Conservation (phyloP, 2,329 filamentous ascomycete genomes). For the Aspergillus neoniger region DNA sequence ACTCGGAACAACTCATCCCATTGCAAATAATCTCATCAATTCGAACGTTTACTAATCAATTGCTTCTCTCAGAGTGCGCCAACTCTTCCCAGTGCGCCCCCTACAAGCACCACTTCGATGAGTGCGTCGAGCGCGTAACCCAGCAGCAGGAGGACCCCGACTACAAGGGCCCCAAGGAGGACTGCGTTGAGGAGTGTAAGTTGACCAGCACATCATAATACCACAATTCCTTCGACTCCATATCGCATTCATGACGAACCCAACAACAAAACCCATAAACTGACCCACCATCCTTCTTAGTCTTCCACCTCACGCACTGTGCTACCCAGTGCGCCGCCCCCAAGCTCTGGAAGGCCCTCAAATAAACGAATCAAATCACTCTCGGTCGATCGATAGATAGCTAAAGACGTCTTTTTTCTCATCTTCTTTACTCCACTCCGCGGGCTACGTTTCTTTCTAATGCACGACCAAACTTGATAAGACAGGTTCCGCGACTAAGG, state of each 20-base stretch:
- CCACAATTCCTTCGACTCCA: too few relatives aligned
- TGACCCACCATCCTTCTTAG: constrained; percentile 51
- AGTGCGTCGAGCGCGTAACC: constrained; percentile 94
- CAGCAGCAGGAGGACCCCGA: constrained; percentile 66
- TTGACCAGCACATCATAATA: constrained; percentile 27
- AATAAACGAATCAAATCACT: constrained; percentile 64
- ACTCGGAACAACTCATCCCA: background rate
- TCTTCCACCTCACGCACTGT: constrained; percentile 99
- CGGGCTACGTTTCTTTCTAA: too few relatives aligned
- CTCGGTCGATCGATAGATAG: too few relatives aligned
- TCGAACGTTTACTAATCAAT: background rate
- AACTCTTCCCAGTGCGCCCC: constrained; percentile 81
- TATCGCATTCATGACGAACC: background rate
- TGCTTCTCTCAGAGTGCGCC: constrained; percentile 70
- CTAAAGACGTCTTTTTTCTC: constrained; percentile 6
- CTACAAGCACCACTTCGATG: constrained; percentile 96
- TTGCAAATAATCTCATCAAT: background rate
- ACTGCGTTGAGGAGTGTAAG: constrained; percentile 99
- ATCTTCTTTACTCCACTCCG: constrained; percentile 8
- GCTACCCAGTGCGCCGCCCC: constrained; percentile 89
- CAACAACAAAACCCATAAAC: constrained; percentile 3
- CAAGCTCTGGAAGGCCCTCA: constrained; percentile 90
- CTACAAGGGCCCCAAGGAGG: constrained; percentile 75
- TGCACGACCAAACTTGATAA: too few relatives aligned
- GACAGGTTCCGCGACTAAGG: too few relatives aligned